phyloP scores from a whole-genome alignment of 2,329 filamentous ascomycete genomes.

The Trichophyton mentagrophytes region DNA sequence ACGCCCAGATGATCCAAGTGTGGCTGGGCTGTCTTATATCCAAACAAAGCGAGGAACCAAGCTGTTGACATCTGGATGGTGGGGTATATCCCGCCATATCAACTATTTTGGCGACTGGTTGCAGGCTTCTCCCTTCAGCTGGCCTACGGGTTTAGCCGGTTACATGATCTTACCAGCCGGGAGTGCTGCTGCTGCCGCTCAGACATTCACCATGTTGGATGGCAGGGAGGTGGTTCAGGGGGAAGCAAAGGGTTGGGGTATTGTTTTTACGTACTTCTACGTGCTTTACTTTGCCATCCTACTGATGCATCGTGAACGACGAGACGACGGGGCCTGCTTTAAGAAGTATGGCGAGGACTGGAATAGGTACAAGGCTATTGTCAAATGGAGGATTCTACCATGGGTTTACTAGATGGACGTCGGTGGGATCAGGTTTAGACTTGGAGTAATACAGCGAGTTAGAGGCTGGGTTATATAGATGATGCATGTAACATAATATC shows the following conservation, averaged over 20 bases:
- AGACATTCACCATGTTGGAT: conserved; percentile 5
- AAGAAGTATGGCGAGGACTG: conserved; percentile 16
- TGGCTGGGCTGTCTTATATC: conserved; percentile 73
- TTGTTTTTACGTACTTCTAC: conserved; percentile 15
- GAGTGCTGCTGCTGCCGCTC: not conserved
- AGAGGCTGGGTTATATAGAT: not conserved
- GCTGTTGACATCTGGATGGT: conserved; percentile 13
- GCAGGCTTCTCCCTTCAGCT: conserved; percentile 12
- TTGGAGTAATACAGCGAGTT: not conserved
- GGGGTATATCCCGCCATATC: conserved; percentile 14
- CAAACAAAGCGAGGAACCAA: conserved; percentile 43
- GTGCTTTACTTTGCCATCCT: conserved; percentile 15
- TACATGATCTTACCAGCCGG: conserved; percentile 11
- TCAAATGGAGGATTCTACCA: conserved; percentile 13
- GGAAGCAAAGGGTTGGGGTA: conserved; percentile 12
- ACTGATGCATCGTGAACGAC: conserved; percentile 15
- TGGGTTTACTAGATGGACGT: conserved; percentile 9
- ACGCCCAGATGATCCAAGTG: conserved; percentile 64
- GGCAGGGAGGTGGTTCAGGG: conserved; percentile 7
- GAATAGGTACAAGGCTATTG: conserved; percentile 13
- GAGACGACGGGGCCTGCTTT: conserved; percentile 15
- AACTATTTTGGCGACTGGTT: conserved; percentile 16
- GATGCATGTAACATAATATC: not conserved
- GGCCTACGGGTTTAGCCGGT: conserved; percentile 14
- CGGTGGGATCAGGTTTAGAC: not conserved